Percentiles rank a stretch among this genome's conserved stretches.
These are phyloP conservation scores for Termitomyces sp. DNA, from an alignment of 768 basidiomycete species.

Conservation along the genomic window DNA sequence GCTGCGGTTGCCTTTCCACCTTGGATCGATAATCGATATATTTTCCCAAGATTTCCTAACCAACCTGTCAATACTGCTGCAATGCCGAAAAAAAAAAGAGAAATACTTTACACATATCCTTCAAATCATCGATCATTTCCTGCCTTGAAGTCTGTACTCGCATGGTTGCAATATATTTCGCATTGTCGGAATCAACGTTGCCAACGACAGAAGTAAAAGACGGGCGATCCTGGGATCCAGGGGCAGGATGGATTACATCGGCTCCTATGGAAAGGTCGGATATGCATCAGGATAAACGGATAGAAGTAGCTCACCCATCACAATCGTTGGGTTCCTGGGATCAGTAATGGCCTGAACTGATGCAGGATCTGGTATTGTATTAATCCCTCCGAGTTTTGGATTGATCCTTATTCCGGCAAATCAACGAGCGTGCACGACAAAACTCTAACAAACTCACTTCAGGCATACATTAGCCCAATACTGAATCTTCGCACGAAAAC, in stretches of 20 bases:
- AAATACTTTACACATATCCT: slow-evolving; percentile 55
- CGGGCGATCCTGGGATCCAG: slow-evolving; percentile 65
- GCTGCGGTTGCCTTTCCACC: slow-evolving; percentile 36
- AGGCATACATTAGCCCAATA: slow-evolving; percentile 80
- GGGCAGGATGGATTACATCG: slow-evolving; percentile 77
- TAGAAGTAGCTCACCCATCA: slow-evolving; percentile 50
- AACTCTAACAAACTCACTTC: slow-evolving; percentile 45
- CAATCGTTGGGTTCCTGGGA: slow-evolving; percentile 64
- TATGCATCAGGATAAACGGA: not conserved
- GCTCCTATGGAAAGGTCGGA: slow-evolving; percentile 43
- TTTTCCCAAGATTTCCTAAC: slow-evolving; percentile 46
- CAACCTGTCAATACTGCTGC: not conserved
- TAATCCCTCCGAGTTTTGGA: slow-evolving; percentile 81
- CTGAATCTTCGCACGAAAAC: slow-evolving; percentile 60
- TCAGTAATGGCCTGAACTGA: slow-evolving; percentile 57
- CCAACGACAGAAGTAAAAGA: slow-evolving; percentile 76
- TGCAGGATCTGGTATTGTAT: slow-evolving; percentile 60
- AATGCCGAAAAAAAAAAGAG: not conserved
- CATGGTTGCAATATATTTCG: slow-evolving; percentile 57
- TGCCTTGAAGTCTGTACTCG: slow-evolving; percentile 53
- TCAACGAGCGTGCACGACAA: not conserved
- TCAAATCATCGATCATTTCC: slow-evolving; percentile 68
- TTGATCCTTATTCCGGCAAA: slow-evolving; percentile 49
- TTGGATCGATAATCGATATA: slow-evolving; percentile 48
- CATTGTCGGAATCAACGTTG: slow-evolving; percentile 64